Base-by-base conservation (phyloP, 2,329 filamentous ascomycete genomes). In the Verticillium tricorpus region DNA sequence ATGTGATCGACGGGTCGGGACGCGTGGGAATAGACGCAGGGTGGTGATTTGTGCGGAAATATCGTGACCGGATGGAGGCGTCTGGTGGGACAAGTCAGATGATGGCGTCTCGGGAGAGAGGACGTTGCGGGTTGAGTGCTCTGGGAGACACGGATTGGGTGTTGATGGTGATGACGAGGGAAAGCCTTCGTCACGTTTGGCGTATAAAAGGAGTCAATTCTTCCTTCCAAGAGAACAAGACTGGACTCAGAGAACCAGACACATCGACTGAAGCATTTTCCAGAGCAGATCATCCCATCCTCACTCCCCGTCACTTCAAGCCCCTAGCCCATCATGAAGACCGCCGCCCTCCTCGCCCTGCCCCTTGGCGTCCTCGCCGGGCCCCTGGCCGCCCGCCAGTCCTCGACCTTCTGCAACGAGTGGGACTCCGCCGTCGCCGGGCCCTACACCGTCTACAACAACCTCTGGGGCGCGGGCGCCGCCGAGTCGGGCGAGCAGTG, bases 361-460 rank as follows among this genome's bases (percentile, higher is more conserved):
- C 57, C 57, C 25, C 37, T 58, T 25, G 55, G 28, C 55, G 57
- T 31, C 37, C 14, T 58, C 35, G 57, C 57, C 4, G 14, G 35
- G 2, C 57, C 57, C 57, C 25, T 66, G 52, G 60, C 60, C 17
- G 66, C 66, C 64, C 65, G 65, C 28, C 64, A 63, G 25, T 52
- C 45, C 45, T 52, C 45, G 8, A 28, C 40, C 25, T 58, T 58
- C 65, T 77, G 74, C 62, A 74, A 67, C 8, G 75, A 77, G 65
- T 77, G 69, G 66, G 75, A 65, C 34, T 67, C 70, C 15, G 61
- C 61, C 60, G 68, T 62, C 1, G 67, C 67, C 2, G 73, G 72
- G 19, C 67, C 67, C 52, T 77, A 72, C 65, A 76, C 69, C 50
- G 60, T 77, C 37, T 78, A 77, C 69, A 78, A 79, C 65, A 73